These are phyloP conservation scores for Globisporangium recalcitrans DNA, from an alignment of 352 stramenopile genomes.

Conservation along the genomic window DNA sequence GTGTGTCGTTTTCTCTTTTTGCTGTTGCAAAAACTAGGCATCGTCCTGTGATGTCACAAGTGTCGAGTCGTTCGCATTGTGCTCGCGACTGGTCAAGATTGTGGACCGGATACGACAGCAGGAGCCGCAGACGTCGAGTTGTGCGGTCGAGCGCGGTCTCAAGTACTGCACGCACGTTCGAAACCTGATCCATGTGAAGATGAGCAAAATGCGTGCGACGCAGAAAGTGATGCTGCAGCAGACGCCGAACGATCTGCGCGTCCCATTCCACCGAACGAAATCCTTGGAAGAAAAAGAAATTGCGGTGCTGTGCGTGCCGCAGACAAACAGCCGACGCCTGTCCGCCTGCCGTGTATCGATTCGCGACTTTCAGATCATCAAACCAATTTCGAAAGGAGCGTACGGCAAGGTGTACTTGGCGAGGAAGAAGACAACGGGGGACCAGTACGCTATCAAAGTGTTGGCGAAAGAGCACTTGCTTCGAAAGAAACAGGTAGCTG, in stretches of 20 bases:
- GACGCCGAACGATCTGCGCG: conserved; percentile 30
- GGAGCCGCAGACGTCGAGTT: conserved; percentile 39
- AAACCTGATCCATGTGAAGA: conserved; percentile 81
- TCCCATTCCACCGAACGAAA: conserved; percentile 69
- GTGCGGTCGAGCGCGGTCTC: conserved; percentile 38
- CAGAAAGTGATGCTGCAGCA: conserved; percentile 80
- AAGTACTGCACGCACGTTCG: conserved; percentile 60
- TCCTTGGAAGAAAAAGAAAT: conserved; percentile 68
- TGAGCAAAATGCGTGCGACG: conserved; percentile 81
- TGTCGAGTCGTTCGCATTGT: conserved; percentile 73
- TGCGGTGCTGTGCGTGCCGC: neutral
- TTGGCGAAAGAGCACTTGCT: conserved; percentile 85
- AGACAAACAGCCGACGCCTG: conserved; percentile 2
- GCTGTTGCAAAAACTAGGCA: conserved; percentile 21
- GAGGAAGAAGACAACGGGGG: conserved; percentile 80
- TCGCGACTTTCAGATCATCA: conserved; percentile 87
- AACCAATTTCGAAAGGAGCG: conserved; percentile 86
- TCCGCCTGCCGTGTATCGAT: conserved; percentile 57
- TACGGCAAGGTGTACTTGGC: conserved; percentile 89
- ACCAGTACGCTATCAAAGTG: conserved; percentile 90
- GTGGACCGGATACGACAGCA: conserved; percentile 63
- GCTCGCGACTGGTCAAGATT: conserved; percentile 73
- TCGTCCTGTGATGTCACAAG: conserved; percentile 68
- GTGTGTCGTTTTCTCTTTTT: conserved; percentile 1
- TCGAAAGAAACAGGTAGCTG: conserved; percentile 81